Conservation (phyloP, 768 basidiomycete species). For the Coprinopsis strossmayeri region DNA sequence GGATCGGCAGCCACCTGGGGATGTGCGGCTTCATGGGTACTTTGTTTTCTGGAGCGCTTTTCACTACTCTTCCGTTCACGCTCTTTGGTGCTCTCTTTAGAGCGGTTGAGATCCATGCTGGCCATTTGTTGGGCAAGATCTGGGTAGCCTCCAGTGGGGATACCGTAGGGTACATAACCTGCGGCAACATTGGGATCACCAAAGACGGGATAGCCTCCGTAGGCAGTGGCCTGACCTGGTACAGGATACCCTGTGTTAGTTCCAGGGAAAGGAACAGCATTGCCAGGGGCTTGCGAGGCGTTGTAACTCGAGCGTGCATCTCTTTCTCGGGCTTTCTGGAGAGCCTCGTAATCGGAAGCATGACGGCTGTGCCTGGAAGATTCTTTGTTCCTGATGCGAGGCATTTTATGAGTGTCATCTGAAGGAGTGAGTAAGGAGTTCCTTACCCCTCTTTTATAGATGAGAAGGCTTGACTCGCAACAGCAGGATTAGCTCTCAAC, state of each 20-base stretch:
- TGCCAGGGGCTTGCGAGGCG: constrained; percentile 25
- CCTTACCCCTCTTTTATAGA: not conserved
- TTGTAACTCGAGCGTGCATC: constrained; percentile 54
- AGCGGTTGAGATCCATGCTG: constrained; percentile 33
- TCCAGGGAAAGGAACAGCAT: constrained; percentile 24
- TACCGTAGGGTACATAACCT: not conserved
- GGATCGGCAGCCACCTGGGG: not conserved
- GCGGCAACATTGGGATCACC: not conserved
- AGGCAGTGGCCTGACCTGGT: too few species aligned
- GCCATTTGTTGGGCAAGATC: constrained; percentile 36
- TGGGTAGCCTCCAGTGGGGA: constrained; percentile 18
- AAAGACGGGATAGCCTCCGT: not conserved
- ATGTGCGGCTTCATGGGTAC: constrained; percentile 17
- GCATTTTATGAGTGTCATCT: constrained; percentile 16
- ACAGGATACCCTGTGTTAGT: constrained; percentile 18
- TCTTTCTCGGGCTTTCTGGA: constrained; percentile 50
- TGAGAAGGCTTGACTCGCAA: not conserved
- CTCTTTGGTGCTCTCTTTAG: constrained; percentile 23
- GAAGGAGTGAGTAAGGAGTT: constrained; percentile 30
- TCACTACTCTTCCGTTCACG: constrained; percentile 29
- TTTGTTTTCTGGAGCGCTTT: constrained; percentile 38
- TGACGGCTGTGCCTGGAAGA: constrained; percentile 45
- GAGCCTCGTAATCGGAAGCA: constrained; percentile 42
- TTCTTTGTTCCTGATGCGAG: constrained; percentile 41
- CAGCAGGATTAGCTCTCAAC: constrained; percentile 32